phyloP scores from a whole-genome alignment of 2,329 filamentous ascomycete genomes.

The Sporothrix sp. region DNA sequence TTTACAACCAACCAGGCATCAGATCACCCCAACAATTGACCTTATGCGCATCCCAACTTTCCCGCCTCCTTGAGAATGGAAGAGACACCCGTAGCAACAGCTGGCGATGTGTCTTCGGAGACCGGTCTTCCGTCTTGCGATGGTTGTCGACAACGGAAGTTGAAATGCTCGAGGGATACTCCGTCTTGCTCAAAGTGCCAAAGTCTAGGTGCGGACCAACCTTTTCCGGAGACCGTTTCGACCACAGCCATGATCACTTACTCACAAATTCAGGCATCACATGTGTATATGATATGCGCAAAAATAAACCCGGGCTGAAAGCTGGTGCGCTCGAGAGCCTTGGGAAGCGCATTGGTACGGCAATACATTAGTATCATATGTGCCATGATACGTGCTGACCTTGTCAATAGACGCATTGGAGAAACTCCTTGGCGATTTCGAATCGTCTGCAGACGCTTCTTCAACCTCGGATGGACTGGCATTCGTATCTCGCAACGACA shows the following conservation, averaged over 20 bases:
- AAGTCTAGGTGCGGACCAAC: not conserved
- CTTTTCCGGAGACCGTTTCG: not conserved
- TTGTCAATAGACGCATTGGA: not conserved
- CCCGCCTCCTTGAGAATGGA: too few relatives aligned
- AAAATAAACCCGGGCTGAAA: not conserved
- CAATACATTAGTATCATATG: too few relatives aligned
- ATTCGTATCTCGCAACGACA: too few relatives aligned
- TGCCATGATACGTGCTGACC: too few relatives aligned
- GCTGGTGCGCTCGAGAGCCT: not conserved
- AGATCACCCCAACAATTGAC: too few relatives aligned
- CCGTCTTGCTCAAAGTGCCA: not conserved
- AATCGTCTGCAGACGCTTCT: not conserved
- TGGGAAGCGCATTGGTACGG: not conserved
- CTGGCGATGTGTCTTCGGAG: not conserved
- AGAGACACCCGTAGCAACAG: not conserved
- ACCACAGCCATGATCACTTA: not conserved
- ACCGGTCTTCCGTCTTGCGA: not conserved
- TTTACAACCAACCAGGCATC: too few relatives aligned
- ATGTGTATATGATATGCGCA: not conserved
- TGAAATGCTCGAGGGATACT: not conserved
- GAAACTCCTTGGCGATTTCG: not conserved
- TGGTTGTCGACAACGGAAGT: not conserved
- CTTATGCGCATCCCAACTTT: too few relatives aligned
- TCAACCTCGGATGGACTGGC: too few relatives aligned
- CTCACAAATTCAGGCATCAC: not conserved